Percentiles rank a stretch among this genome's conserved stretches.
phyloP scores from a whole-genome alignment of 495 filamentous ascomycete genomes.

The Lophiostoma macrostomum region DNA sequence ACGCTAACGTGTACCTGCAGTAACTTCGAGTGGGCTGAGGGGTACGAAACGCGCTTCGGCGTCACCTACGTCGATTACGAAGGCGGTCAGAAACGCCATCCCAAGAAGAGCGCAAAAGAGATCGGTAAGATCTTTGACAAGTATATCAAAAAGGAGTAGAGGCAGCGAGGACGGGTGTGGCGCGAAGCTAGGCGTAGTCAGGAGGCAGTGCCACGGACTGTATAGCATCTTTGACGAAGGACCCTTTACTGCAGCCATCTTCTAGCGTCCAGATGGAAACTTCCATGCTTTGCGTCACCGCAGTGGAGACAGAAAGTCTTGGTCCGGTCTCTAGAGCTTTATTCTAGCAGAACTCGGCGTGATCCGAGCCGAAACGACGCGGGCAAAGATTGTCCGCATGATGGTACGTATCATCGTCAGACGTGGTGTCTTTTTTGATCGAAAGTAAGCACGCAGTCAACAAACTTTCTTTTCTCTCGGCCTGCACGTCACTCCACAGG shows the following conservation, averaged over 20 bases:
- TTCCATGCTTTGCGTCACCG: background rate
- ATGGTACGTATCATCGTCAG: no score
- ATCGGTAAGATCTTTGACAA: slow-evolving; percentile 61
- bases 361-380: no score
- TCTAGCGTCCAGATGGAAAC: no score
- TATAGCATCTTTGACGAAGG: no score
- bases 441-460: background rate
- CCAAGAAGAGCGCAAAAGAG: slow-evolving; percentile 72
- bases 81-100: slow-evolving; percentile 68
- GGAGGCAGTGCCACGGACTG: background rate
- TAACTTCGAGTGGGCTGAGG: slow-evolving; percentile 66
- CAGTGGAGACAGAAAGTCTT: background rate
- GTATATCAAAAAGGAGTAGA: slow-evolving; percentile 51
- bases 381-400: no score
- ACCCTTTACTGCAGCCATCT: no score
- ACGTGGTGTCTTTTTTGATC: background rate
- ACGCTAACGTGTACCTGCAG: slow-evolving; percentile 37
- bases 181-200: background rate
- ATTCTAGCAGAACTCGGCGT: no score
- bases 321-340: no score
- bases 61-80: slow-evolving; percentile 75
- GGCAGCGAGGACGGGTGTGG: background rate
- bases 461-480: background rate
- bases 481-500: background rate
- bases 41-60: slow-evolving; percentile 80